A percentile compares a stretch with the other conserved stretches of the same genome.
phyloP scores from a whole-genome alignment of 768 basidiomycete species.

The Chalciporus chontae region DNA sequence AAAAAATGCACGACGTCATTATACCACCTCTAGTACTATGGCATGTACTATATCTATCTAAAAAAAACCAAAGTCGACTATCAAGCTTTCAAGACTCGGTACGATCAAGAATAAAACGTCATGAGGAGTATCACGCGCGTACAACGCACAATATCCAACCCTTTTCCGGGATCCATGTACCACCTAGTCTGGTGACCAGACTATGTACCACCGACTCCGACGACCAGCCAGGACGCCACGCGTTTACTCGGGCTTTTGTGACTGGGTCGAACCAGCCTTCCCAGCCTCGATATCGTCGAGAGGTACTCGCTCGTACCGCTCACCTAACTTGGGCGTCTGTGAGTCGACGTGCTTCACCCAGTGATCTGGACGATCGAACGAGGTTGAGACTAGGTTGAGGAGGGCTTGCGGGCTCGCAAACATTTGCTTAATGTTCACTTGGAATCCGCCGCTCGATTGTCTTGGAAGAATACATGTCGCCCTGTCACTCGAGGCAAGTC shows the following conservation, averaged over 20 bases:
- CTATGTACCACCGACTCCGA: no score
- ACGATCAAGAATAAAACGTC: no score
- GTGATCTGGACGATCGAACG: no score
- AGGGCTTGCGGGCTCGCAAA: no score
- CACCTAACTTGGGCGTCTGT: conserved; percentile 33
- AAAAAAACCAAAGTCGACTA: neutral
- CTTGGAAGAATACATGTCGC: no score
- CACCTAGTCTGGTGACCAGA: no score
- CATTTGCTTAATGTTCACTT: no score
- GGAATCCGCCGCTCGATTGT: no score
- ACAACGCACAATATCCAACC: conserved; percentile 1
- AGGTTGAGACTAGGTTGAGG: no score
- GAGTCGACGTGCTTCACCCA: conserved; percentile 82
- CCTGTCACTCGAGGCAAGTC: no score
- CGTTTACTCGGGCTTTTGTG: conserved; percentile 29
- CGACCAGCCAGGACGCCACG: neutral
- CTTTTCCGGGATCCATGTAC: neutral
- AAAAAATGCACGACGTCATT: neutral
- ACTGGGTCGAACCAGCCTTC: conserved; percentile 17
- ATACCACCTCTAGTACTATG: neutral
- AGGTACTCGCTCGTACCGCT: conserved; percentile 57
- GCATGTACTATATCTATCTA: neutral
- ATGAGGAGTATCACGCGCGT: neutral
- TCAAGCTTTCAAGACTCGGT: no score
- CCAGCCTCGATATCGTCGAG: conserved; percentile 64